Conservation (phyloP, 1,284 basidiomycete genomes). For the Phellinidium pouzarii region DNA sequence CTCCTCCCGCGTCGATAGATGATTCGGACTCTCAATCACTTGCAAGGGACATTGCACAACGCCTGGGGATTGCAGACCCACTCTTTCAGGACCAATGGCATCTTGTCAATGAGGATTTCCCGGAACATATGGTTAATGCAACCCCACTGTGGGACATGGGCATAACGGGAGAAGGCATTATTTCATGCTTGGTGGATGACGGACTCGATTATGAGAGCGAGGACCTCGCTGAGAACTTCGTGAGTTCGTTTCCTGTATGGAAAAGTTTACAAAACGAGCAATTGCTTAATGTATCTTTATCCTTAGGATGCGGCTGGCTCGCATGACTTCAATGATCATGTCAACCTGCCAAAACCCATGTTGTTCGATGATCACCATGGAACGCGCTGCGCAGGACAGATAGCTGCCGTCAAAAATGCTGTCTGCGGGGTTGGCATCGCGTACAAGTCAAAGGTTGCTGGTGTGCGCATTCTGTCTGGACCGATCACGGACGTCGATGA, state of each 20-base stretch:
- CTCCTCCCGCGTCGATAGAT: slow-evolving; percentile 42
- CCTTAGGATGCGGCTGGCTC: slow-evolving; percentile 80
- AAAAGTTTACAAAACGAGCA: not conserved
- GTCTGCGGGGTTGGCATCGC: slow-evolving; percentile 95
- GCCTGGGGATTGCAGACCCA: slow-evolving; percentile 77
- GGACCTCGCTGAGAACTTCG: slow-evolving; percentile 89
- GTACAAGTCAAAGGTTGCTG: slow-evolving; percentile 87
- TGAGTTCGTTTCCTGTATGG: slow-evolving; percentile 38
- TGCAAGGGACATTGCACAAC: slow-evolving; percentile 48
- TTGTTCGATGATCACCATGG: slow-evolving; percentile 94
- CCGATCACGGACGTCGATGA: slow-evolving; percentile 98
- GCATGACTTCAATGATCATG: slow-evolving; percentile 96
- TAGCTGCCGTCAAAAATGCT: slow-evolving; percentile 90
- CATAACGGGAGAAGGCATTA: slow-evolving; percentile 81
- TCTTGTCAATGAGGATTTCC: slow-evolving; percentile 70
- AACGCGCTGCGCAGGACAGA: slow-evolving; percentile 96
- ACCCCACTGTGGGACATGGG: slow-evolving; percentile 82
- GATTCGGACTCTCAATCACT: slow-evolving; percentile 29
- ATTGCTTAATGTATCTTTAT: slow-evolving; percentile 12
- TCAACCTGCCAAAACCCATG: slow-evolving; percentile 79
- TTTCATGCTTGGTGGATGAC: slow-evolving; percentile 91
- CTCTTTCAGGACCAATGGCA: slow-evolving; percentile 92
- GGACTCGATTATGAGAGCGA: slow-evolving; percentile 88
- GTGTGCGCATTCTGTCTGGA: slow-evolving; percentile 92
- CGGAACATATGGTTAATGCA: slow-evolving; percentile 83